Conservation (phyloP, 2,329 filamentous ascomycete species). For the Trichoderma afroharzianum region DNA sequence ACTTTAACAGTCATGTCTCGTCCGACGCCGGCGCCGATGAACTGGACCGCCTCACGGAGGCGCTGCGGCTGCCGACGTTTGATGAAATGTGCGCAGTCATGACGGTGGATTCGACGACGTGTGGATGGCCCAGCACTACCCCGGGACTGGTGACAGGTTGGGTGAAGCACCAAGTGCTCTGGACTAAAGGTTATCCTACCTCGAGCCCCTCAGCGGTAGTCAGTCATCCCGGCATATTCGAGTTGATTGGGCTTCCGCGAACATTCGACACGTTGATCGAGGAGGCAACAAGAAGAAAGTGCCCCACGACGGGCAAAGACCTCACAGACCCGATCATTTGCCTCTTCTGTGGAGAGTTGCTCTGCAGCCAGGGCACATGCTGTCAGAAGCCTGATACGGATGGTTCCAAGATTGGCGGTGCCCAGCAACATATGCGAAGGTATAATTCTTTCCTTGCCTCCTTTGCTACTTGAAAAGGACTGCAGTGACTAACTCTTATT, state of each 20-base stretch:
- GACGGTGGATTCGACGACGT: conserved; percentile 41
- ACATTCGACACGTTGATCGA: conserved; percentile 92
- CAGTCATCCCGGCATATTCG: conserved; percentile 87
- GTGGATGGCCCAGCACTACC: conserved; percentile 49
- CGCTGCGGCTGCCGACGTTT: conserved; percentile 72
- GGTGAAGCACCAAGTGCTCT: conserved; percentile 62
- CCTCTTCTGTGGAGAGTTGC: conserved; percentile 93
- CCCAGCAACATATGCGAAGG: conserved; percentile 85
- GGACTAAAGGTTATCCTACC: conserved; percentile 31
- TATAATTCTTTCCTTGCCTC: conserved; percentile 44
- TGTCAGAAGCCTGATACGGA: conserved; percentile 65
- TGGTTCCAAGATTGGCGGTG: conserved; percentile 65
- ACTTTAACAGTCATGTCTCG: conserved; percentile 71
- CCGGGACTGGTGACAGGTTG: conserved; percentile 59
- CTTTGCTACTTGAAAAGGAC: background rate
- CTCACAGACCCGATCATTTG: conserved; percentile 88
- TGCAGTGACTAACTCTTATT: background rate
- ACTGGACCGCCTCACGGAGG: conserved; percentile 73
- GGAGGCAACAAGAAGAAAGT: conserved; percentile 78
- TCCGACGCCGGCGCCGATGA: conserved; percentile 66
- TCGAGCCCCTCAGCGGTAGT: conserved; percentile 44
- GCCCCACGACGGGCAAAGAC: conserved; percentile 87
- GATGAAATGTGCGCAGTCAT: conserved; percentile 70
- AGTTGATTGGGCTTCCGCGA: conserved; percentile 86
- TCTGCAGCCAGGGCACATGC: conserved; percentile 91